phyloP scores from a whole-genome alignment of 306 rosid genomes.

The Cyamopsis tetragonoloba region DNA sequence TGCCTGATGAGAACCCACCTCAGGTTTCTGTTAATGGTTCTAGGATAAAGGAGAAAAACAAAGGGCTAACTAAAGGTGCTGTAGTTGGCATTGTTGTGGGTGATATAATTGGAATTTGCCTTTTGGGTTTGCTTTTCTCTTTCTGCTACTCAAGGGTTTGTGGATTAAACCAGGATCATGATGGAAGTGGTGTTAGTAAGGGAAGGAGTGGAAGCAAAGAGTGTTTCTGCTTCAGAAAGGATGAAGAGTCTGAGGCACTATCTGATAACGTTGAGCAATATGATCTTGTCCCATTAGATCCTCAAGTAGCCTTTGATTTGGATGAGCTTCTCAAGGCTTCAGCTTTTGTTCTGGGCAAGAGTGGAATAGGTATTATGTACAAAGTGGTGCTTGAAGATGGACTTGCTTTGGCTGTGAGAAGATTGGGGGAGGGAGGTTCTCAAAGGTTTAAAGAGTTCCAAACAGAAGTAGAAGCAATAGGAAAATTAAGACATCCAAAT shows the following conservation, averaged over 20 bases:
- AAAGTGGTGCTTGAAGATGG: slow-evolving; percentile 98
- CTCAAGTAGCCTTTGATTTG: slow-evolving; percentile 77
- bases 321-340: slow-evolving; percentile 99
- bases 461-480: slow-evolving; percentile 97
- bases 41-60: slow-evolving; percentile 41
- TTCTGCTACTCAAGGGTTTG: slow-evolving; percentile 79
- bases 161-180: slow-evolving; percentile 45
- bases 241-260: slow-evolving; percentile 64
- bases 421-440: slow-evolving; percentile 98
- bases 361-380: slow-evolving; percentile 94
- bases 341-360: slow-evolving; percentile 93
- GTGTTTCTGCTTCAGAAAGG: slow-evolving; percentile 76
- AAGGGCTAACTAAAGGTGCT: slow-evolving; percentile 68
- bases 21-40: slow-evolving; percentile 31
- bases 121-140: slow-evolving; percentile 82
- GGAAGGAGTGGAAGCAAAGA: slow-evolving; percentile 56
- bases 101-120: slow-evolving; percentile 80
- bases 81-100: slow-evolving; percentile 74
- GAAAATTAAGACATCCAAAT: slow-evolving; percentile 88
- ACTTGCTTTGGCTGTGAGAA: slow-evolving; percentile 77
- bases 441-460: slow-evolving; percentile 96
- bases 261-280: slow-evolving; percentile 82
- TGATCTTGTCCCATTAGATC: slow-evolving; percentile 88
- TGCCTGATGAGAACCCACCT: slow-evolving; percentile 56
- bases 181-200: slow-evolving; percentile 45